Base-by-base conservation (phyloP, 2,329 filamentous ascomycete species). In the Ilyonectria destructans region DNA sequence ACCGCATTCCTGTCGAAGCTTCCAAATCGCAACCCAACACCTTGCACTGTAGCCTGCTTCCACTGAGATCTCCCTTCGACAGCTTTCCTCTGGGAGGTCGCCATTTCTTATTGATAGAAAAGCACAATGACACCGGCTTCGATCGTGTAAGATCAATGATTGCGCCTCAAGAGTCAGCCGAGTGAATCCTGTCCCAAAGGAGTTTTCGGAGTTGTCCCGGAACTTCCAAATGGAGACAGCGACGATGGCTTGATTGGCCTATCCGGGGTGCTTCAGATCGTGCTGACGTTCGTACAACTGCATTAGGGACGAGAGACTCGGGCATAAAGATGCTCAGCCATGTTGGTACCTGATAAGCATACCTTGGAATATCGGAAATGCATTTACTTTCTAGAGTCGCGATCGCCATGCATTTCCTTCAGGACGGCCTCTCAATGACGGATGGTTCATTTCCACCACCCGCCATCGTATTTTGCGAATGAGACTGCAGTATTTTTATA, bases 131-230 rank as follows among this genome's bases (percentile, higher is more conserved):
- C 13, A 40, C 37, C 17, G 10, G 37, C 5, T 6, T 40, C 13
- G 37, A 6, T 12, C 15, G 12, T 13, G 21, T 23, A 23, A 23
- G 35, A 15, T 17, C 37, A 40, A 40, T 13, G 4, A 1, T 13
- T 40, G 37, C 37, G 37, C 29, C 31, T 17, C 19, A 33, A 51
- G 35, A 19, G n/a, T 49, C 19, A 19, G 15, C 13, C 17, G 21
- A n/a, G 31, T 40, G 23, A n/a, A 17, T 2, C 6, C 2, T 29
- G 17, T 62, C 67, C 37, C 12, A 9, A 74, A 75, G 73, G 73
- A 74, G 73, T 69, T 72, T 72, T 69, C 73, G 73, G 73, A 74
- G 69, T 62, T 49, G 7, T 72, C 71, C 71, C 67, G n/a, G 43
- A 15, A 72, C 48, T 75, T 72, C 73, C 73, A 66, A 55, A 65